These are phyloP conservation scores for Coemansia javaensis DNA, from an alignment of 192 early-diverging fungal genomes.

Conservation along the genomic window DNA sequence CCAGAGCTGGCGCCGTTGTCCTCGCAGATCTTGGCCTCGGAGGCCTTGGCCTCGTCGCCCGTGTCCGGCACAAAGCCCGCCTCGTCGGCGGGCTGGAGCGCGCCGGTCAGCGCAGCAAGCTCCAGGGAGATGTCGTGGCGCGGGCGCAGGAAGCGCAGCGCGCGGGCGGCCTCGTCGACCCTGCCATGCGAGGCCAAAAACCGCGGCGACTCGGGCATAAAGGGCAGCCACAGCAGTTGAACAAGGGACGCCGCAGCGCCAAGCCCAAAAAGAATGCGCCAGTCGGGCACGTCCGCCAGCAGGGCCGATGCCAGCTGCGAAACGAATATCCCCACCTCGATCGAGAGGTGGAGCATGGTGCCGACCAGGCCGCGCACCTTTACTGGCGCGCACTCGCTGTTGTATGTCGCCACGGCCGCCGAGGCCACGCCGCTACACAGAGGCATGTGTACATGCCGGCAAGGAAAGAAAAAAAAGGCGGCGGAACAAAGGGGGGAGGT, in stretches of 20 bases:
- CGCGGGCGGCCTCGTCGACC: slow-evolving; percentile 43
- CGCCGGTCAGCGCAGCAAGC: slow-evolving; percentile 50
- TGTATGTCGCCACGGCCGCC: slow-evolving; percentile 63
- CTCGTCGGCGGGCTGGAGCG: not conserved
- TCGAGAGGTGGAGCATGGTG: slow-evolving; percentile 63
- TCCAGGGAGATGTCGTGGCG: slow-evolving; percentile 51
- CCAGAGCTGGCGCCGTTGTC: not conserved
- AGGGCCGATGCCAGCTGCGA: slow-evolving; percentile 57
- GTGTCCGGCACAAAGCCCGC: slow-evolving; percentile 4
- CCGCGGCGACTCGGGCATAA: slow-evolving; percentile 72
- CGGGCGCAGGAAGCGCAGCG: slow-evolving; percentile 54
- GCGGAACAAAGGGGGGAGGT: too few relatives aligned
- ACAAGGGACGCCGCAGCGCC: slow-evolving; percentile 56
- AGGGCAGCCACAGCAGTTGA: slow-evolving; percentile 52
- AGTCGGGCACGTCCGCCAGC: slow-evolving; percentile 54
- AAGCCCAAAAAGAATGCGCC: slow-evolving; percentile 66
- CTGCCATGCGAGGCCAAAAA: slow-evolving; percentile 55
- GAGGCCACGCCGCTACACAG: slow-evolving; percentile 58
- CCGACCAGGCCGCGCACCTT: slow-evolving; percentile 64
- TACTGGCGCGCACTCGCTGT: slow-evolving; percentile 70
- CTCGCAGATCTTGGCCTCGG: not conserved
- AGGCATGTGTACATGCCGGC: not conserved
- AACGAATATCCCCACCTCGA: slow-evolving; percentile 72
- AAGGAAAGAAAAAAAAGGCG: too few relatives aligned
- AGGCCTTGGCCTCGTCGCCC: not conserved